These are phyloP conservation scores for Aristolochia contorta DNA, from an alignment of 164 flowering plant species.

Conservation along the genomic window DNA sequence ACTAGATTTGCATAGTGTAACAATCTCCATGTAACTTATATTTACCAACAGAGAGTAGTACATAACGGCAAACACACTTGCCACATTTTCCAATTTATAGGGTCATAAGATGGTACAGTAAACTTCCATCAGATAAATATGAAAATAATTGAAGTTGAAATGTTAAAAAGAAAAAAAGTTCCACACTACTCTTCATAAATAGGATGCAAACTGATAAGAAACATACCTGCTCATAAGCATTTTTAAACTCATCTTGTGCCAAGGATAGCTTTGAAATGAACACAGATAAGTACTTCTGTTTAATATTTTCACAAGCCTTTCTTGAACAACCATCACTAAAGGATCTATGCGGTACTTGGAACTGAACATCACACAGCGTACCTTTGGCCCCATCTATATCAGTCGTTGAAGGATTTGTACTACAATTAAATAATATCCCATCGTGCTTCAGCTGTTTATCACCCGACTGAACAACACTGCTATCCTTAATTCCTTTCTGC, in stretches of 20 bases:
- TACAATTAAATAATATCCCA: constrained; percentile 10
- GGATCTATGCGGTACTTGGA: constrained; percentile 13
- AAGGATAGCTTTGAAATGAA: constrained; percentile 55
- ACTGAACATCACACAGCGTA: constrained; percentile 13
- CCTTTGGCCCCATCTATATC: constrained; percentile 11
- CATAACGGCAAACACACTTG: too few species aligned
- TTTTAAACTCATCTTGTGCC: constrained; percentile 70
- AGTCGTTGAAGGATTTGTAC: constrained; percentile 10
- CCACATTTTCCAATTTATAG: too few species aligned
- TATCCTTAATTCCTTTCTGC: constrained; percentile 21
- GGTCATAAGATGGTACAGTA: too few species aligned
- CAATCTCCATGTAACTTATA: too few species aligned
- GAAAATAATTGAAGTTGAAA: neutral
- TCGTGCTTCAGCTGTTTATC: constrained; percentile 5
- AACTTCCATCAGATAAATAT: neutral
- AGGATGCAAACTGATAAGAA: neutral
- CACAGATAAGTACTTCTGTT: constrained; percentile 53
- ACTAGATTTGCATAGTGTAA: too few species aligned
- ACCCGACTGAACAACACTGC: constrained; percentile 11
- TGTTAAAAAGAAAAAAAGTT: neutral
- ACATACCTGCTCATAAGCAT: constrained; percentile 55
- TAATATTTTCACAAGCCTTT: constrained; percentile 45
- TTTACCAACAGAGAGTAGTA: too few species aligned
- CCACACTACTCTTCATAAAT: neutral
- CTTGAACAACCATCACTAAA: constrained; percentile 23